Evolutionary conservation across 495 filamentous ascomycete species (phyloP), one percentile per base, ranked within the genome.

Genomic region (Aspergillus incahuasiensis): DNA sequence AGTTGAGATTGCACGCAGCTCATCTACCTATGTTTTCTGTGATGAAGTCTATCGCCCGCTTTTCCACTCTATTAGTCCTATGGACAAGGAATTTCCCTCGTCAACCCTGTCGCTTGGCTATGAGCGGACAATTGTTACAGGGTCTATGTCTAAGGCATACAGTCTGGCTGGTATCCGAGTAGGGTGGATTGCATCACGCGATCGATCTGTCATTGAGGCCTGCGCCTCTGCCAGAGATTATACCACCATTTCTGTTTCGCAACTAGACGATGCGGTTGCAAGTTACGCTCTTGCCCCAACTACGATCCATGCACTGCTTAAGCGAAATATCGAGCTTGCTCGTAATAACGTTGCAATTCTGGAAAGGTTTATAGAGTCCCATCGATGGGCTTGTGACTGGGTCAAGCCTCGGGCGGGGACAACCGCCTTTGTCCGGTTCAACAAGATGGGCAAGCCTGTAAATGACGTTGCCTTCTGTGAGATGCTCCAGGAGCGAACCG

Each of bases 21-120:
- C 79, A 30, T 78, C 82, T 44, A 87, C 94, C 53, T 84, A 76
- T 24, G 71, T 96, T 19, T 75, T 91, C 48, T 80, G 83, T 5
- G 91, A 95, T 61, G 91, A 96, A 70, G 91, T 95, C 7, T 96
- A 95, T 66, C 82, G 89, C 5, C 91, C 91, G 0, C 74, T 95
- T n/a, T 95, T 92, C 78, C 91, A 95, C 73, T 82, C 78, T 40
- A 81, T 89, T 48, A 75, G 75, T 13, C 80, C 82, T 2, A 63
- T 76, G 35, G 76, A 82, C 52, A 20, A 71, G 0, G 74, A 80
- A 6, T 84, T 84, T 54, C 88, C 89, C 5, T 83, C 82, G 0
- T 90, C 87, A 0, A 69, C 86, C n/a, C 69, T 90, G 2, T 84
- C 86, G 0, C 68, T 95, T 9, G 83, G 83, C 4, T 95, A 94